Conservation (phyloP, 805 yeast species). For the Jamesozyma hellenica region DNA sequence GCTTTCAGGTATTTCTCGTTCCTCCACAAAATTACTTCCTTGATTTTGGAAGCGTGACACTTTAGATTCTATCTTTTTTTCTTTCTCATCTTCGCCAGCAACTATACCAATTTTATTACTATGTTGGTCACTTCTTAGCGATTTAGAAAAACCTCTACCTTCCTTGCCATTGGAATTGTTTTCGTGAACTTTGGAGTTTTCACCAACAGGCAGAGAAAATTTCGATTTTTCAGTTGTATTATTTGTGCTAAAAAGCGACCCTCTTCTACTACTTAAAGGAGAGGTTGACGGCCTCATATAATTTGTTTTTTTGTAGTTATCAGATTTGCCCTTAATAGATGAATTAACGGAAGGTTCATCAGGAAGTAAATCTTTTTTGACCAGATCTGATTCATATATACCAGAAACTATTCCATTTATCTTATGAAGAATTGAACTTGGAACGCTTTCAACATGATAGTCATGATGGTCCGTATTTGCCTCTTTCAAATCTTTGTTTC, state of each 20-base stretch:
- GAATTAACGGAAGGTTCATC: neutral
- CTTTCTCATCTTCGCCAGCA: too few relatives aligned
- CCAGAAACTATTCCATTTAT: constrained; percentile 1
- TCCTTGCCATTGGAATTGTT: neutral
- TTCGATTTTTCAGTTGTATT: constrained; percentile 1
- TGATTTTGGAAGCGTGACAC: too few relatives aligned
- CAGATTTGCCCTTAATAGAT: neutral
- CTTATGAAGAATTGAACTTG: constrained; percentile 1
- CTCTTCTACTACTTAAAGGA: constrained; percentile 6
- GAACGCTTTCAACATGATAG: constrained; percentile 1
- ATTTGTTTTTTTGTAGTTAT: neutral
- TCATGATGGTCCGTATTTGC: neutral
- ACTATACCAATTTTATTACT: too few relatives aligned
- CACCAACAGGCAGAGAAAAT: neutral
- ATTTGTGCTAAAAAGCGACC: constrained; percentile 2
- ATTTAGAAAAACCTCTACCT: neutral
- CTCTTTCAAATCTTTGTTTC: neutral
- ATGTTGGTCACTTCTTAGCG: too few relatives aligned
- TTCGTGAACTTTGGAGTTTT: neutral
- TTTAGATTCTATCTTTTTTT: too few relatives aligned
- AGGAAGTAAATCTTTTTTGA: neutral
- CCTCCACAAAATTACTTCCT: neutral
- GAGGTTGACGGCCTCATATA: constrained; percentile 1
- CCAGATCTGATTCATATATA: neutral
- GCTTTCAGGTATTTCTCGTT: too few relatives aligned